phyloP scores from a whole-genome alignment of 1,139 yeast species.

The Kodamaea ohmeri region DNA sequence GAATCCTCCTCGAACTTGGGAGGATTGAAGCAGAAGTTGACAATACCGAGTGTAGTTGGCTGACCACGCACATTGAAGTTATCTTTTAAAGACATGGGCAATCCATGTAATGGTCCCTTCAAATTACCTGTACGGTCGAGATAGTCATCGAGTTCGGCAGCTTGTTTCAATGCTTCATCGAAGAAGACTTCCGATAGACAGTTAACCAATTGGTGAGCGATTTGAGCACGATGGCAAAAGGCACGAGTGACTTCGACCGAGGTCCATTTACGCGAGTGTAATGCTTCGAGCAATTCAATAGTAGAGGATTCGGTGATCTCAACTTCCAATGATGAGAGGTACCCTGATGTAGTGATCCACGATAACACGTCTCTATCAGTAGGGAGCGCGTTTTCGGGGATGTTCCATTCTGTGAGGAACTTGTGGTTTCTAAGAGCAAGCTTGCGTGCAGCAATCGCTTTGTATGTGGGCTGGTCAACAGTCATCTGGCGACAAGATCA shows the following conservation, averaged over 20 bases:
- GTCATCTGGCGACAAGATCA: too few relatives aligned
- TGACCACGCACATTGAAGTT: conserved; percentile 48
- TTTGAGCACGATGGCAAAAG: conserved; percentile 40
- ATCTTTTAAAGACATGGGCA: conserved; percentile 47
- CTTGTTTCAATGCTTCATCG: conserved; percentile 31
- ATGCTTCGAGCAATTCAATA: conserved; percentile 31
- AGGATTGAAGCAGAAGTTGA: conserved; percentile 26
- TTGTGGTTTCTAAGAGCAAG: conserved; percentile 32
- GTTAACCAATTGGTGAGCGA: conserved; percentile 46
- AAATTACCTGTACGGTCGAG: conserved; percentile 23
- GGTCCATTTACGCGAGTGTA: conserved; percentile 26
- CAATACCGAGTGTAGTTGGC: conserved; percentile 51
- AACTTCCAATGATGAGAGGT: conserved; percentile 26
- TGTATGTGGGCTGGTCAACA: conserved; percentile 16
- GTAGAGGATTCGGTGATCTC: conserved; percentile 39
- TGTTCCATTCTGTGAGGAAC: conserved; percentile 39
- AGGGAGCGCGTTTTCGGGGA: conserved; percentile 34
- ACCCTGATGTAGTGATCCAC: conserved; percentile 30
- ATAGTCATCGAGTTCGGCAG: conserved; percentile 29
- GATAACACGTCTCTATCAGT: conserved; percentile 30
- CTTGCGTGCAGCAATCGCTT: conserved; percentile 36
- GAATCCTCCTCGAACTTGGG: conserved; percentile 27
- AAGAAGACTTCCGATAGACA: conserved; percentile 36
- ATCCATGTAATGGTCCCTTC: conserved; percentile 37
- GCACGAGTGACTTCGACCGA: conserved; percentile 36